Percentiles rank a stretch among this genome's conserved stretches.
These are phyloP conservation scores for Pholiota molesta DNA, from an alignment of 768 basidiomycete species.

Conservation along the genomic window DNA sequence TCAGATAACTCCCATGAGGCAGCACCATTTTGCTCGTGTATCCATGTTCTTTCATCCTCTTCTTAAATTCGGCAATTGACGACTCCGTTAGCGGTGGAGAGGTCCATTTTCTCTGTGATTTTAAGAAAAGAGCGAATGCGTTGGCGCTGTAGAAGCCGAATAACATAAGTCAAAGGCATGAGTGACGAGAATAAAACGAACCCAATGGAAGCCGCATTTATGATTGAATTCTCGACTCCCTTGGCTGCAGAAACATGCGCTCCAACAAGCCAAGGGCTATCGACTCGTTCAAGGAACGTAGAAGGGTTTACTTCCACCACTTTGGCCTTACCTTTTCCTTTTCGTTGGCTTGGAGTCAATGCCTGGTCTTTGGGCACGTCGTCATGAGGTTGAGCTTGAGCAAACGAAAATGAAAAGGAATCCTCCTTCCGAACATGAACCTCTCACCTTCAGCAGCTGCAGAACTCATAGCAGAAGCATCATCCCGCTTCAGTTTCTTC, in stretches of 20 bases:
- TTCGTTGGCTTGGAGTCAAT: constrained; percentile 2
- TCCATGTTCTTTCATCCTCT: constrained; percentile 58
- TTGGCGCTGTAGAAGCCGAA: constrained; percentile 58
- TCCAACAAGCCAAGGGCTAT: constrained; percentile 69
- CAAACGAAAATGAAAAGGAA: neutral
- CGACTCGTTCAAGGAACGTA: constrained; percentile 32
- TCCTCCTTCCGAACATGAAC: neutral
- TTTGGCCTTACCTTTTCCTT: constrained; percentile 19
- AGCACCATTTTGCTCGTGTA: constrained; percentile 68
- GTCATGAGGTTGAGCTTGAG: neutral
- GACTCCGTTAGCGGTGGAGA: constrained; percentile 58
- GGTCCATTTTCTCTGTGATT: constrained; percentile 83
- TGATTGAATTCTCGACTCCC: constrained; percentile 73
- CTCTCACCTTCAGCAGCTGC: neutral
- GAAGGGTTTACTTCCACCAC: constrained; percentile 16
- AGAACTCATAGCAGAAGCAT: neutral
- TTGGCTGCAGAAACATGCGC: constrained; percentile 85
- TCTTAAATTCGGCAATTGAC: constrained; percentile 61
- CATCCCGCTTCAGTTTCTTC: constrained; percentile 1
- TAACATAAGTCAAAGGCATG: neutral
- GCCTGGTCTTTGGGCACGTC: neutral
- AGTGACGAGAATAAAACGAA: constrained; percentile 30
- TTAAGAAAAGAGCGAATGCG: constrained; percentile 82
- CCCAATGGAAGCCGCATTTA: constrained; percentile 75
- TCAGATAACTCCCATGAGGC: constrained; percentile 85